Conservation (phyloP, 148 eudicot species). For the Persicaria maculosa region DNA sequence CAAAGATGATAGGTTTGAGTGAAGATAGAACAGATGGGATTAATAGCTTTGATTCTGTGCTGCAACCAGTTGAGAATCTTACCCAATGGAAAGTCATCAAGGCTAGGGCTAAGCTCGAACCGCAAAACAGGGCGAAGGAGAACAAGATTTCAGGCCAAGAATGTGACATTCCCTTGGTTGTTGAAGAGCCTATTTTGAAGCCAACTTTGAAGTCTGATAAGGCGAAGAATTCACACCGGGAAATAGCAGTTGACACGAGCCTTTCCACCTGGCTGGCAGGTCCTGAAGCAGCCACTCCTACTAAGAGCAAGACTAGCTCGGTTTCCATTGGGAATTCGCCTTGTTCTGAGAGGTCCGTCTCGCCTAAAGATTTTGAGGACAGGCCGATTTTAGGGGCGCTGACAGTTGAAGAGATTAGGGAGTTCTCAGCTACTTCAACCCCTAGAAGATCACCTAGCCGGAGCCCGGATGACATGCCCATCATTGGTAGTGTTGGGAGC, state of each 20-base stretch:
- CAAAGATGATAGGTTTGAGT: background rate
- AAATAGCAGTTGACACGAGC: slow-evolving; percentile 44
- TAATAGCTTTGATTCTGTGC: slow-evolving; percentile 25
- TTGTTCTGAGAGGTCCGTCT: slow-evolving; percentile 17
- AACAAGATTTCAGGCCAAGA: slow-evolving; percentile 20
- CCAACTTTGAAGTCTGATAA: background rate
- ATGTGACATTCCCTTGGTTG: background rate
- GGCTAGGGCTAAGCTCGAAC: slow-evolving; percentile 18
- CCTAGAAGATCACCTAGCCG: slow-evolving; percentile 35
- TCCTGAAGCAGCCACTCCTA: slow-evolving; percentile 21
- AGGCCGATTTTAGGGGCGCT: slow-evolving; percentile 55
- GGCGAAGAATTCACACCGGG: background rate
- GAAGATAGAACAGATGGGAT: background rate
- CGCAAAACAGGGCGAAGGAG: slow-evolving; percentile 36
- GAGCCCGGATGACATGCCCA: slow-evolving; percentile 47
- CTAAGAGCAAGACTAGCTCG: slow-evolving; percentile 26
- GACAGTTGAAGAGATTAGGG: slow-evolving; percentile 38
- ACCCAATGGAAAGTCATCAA: slow-evolving; percentile 39
- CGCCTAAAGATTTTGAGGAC: slow-evolving; percentile 38
- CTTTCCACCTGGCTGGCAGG: slow-evolving; percentile 64
- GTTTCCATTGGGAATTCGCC: slow-evolving; percentile 37
- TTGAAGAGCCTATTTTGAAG: slow-evolving; percentile 1
- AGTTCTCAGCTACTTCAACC: slow-evolving; percentile 32
- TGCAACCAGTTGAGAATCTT: slow-evolving; percentile 51
- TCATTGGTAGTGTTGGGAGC: slow-evolving; percentile 58